phyloP scores from a whole-genome alignment of 352 stramenopile genomes.

The Stramenopiles sp. region DNA sequence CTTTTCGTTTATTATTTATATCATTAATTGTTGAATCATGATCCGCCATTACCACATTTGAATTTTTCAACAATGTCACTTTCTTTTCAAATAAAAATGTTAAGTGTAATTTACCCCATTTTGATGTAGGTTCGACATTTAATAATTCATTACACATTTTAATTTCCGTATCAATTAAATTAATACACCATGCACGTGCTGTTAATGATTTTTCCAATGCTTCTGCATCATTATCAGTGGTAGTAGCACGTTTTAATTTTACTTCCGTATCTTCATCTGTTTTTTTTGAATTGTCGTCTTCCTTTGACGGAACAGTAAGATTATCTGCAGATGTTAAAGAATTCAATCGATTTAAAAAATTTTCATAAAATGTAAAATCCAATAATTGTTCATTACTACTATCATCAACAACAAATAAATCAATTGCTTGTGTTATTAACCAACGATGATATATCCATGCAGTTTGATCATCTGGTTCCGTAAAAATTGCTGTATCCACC shows the following conservation, averaged over 20 bases:
- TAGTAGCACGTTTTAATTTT: too few relatives aligned
- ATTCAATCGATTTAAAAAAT: neutral
- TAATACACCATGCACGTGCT: neutral
- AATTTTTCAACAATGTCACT: neutral
- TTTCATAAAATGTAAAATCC: neutral
- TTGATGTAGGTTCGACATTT: neutral
- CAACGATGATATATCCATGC: slow-evolving; percentile 94
- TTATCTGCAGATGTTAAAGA: neutral
- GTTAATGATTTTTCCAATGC: neutral
- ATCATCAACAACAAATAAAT: slow-evolving; percentile 12
- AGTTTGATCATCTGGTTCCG: slow-evolving; percentile 92
- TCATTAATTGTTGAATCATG: neutral
- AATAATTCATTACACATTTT: neutral
- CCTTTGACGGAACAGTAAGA: neutral
- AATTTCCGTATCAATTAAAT: slow-evolving; percentile 2
- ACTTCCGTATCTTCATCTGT: too few relatives aligned
- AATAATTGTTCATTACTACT: neutral
- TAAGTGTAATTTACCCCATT: neutral
- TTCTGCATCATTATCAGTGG: neutral
- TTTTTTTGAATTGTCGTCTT: too few relatives aligned
- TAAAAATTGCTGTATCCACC: slow-evolving; percentile 87
- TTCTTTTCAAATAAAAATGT: slow-evolving; percentile 5
- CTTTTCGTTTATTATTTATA: neutral
- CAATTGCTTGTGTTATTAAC: slow-evolving; percentile 53
- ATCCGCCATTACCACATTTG: neutral